These are phyloP conservation scores for Fusarium compactum DNA, from an alignment of 2,329 filamentous ascomycete species.

Conservation along the genomic window DNA sequence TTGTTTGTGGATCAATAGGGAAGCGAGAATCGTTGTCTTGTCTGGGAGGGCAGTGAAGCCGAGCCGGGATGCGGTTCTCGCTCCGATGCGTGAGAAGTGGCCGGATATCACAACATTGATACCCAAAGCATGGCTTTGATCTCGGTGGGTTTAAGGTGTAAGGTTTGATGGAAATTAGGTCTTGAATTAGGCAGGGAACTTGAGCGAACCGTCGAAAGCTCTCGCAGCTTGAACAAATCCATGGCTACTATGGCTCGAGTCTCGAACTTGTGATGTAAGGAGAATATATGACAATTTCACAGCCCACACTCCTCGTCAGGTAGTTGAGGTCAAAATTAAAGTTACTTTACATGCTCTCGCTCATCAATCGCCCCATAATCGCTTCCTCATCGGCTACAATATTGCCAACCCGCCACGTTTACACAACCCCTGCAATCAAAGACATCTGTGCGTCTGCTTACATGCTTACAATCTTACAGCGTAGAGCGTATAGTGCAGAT, in stretches of 20 bases:
- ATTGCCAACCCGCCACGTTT: accelerated
- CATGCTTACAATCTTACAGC: background rate
- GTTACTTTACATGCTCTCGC: background rate
- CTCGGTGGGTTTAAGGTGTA: too few relatives aligned
- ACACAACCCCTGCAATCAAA: background rate
- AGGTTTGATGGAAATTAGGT: too few relatives aligned
- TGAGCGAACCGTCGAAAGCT: accelerated
- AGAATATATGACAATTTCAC: background rate
- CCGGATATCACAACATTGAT: too few relatives aligned
- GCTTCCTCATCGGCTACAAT: background rate
- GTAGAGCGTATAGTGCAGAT: background rate
- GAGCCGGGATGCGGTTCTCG: too few relatives aligned
- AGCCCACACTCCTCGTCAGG: accelerated
- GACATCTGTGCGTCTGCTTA: background rate
- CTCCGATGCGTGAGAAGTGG: too few relatives aligned
- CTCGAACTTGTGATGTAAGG: accelerated
- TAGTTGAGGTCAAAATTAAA: background rate
- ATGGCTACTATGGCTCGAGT: too few relatives aligned
- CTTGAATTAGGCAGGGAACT: too few relatives aligned
- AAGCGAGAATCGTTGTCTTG: too few relatives aligned
- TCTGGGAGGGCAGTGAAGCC: too few relatives aligned
- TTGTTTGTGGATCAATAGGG: too few relatives aligned
- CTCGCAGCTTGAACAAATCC: accelerated
- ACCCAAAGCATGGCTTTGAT: too few relatives aligned
- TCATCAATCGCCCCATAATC: accelerated